Evolutionary conservation across 257 asterid species (phyloP).

Genomic region (Solanum bulbocastanum): DNA sequence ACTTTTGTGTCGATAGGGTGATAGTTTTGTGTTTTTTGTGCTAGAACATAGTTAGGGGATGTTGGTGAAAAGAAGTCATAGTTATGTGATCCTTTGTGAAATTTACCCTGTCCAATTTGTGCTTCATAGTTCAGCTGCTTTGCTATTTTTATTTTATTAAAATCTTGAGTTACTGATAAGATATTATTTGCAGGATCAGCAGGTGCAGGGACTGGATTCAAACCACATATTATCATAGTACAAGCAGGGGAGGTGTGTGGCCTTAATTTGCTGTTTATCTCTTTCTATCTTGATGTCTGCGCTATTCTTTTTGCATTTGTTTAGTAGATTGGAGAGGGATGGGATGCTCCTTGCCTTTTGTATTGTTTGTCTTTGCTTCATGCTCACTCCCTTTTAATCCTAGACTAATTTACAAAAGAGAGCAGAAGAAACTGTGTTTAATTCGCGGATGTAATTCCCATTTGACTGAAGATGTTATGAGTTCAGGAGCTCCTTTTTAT

Average conservation of each 20-base stretch:
- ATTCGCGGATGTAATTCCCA: not conserved
- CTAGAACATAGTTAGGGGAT: not conserved
- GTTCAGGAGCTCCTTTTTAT: not conserved
- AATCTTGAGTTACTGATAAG: not conserved
- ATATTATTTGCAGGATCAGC: constrained; percentile 7
- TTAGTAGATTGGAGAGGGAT: not conserved
- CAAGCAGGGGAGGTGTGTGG: constrained; percentile 14
- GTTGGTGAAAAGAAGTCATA: not conserved
- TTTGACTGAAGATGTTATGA: not conserved
- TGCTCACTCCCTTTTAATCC: not conserved
- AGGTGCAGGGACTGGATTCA: constrained; percentile 6
- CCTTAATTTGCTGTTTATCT: not conserved
- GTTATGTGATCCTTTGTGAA: not conserved
- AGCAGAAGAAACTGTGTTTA: not conserved
- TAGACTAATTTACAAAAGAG: not conserved
- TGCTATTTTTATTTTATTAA: not conserved
- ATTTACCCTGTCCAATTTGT: not conserved
- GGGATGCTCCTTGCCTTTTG: not conserved
- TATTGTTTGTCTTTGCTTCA: not conserved
- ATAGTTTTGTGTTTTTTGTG: not conserved
- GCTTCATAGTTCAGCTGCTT: not conserved
- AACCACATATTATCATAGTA: constrained; percentile 6
- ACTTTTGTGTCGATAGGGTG: not conserved
- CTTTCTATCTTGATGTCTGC: not conserved
- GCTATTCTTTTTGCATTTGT: not conserved